Evolutionary conservation across 805 yeast genomes (phyloP).

Genomic region (Wickerhamiella alocasiicola): DNA sequence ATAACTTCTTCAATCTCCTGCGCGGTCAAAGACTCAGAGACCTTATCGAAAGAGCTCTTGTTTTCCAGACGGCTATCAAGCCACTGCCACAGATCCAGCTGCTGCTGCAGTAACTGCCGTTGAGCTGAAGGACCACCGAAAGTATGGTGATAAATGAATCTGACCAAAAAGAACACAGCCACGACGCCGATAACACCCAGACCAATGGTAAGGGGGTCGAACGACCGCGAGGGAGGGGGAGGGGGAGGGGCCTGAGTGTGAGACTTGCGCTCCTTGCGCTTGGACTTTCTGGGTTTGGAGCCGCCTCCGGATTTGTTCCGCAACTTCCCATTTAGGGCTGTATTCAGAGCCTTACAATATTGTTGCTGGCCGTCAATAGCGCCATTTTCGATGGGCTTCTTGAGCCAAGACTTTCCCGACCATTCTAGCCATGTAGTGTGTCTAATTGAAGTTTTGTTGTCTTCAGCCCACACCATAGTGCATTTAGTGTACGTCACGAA

Average conservation of each 20-base stretch:
- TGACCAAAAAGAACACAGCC: slow-evolving; percentile 13
- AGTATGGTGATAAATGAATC: slow-evolving; percentile 10
- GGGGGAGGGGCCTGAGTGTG: slow-evolving; percentile 6
- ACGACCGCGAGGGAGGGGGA: not conserved
- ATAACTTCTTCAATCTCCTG: slow-evolving; percentile 19
- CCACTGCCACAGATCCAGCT: slow-evolving; percentile 65
- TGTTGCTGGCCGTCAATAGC: slow-evolving; percentile 67
- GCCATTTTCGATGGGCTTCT: slow-evolving; percentile 75
- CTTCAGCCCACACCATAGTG: slow-evolving; percentile 59
- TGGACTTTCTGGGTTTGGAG: slow-evolving; percentile 15
- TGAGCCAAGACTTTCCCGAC: slow-evolving; percentile 89
- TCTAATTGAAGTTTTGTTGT: slow-evolving; percentile 51
- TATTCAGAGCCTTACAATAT: slow-evolving; percentile 41
- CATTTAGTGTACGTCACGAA: slow-evolving; percentile 67
- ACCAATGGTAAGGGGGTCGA: not conserved
- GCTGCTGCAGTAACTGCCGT: slow-evolving; percentile 32
- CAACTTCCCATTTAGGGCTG: slow-evolving; percentile 27
- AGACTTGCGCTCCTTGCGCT: slow-evolving; percentile 4
- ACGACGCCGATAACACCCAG: slow-evolving; percentile 6
- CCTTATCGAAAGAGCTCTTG: not conserved
- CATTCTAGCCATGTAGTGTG: slow-evolving; percentile 63
- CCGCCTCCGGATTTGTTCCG: slow-evolving; percentile 12
- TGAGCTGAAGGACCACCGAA: not conserved
- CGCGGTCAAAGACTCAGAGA: slow-evolving; percentile 17
- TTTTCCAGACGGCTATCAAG: slow-evolving; percentile 34